phyloP scores from a whole-genome alignment of 495 filamentous ascomycete species.

The Penicillium pancosmium region DNA sequence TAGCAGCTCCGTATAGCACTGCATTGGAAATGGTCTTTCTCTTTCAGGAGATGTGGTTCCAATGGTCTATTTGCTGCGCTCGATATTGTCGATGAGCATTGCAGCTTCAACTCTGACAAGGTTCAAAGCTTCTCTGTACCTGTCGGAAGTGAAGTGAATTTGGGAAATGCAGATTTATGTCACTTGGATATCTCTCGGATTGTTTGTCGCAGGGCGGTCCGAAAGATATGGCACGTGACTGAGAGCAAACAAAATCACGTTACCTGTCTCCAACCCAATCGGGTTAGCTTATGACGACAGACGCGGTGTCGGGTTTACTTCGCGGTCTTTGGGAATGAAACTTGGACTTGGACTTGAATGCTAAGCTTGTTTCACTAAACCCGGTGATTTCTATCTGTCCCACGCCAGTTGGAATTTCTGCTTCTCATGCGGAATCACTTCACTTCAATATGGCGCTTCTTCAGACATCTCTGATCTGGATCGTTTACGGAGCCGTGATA shows the following conservation, averaged over 20 bases:
- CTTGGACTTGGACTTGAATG: not conserved
- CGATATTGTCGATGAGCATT: slow-evolving; percentile 12
- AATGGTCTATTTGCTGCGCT: slow-evolving; percentile 21
- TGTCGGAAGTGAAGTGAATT: not conserved
- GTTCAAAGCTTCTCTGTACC: not conserved
- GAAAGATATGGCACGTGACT: not conserved
- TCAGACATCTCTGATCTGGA: slow-evolving; percentile 86
- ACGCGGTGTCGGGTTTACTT: slow-evolving; percentile 13
- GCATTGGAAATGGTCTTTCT: slow-evolving; percentile 47
- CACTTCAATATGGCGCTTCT: slow-evolving; percentile 64
- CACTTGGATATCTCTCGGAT: slow-evolving; percentile 1
- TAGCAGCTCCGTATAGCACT: slow-evolving; percentile 88
- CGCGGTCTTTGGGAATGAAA: not conserved
- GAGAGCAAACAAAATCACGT: slow-evolving; percentile 5
- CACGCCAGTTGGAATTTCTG: not conserved
- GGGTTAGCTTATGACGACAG: slow-evolving; percentile 24
- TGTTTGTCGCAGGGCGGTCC: not conserved
- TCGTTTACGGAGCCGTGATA: slow-evolving; percentile 82
- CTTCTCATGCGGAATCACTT: slow-evolving; percentile 16
- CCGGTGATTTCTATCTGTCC: not conserved
- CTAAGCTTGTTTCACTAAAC: not conserved
- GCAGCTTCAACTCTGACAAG: not conserved
- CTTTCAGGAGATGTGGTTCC: slow-evolving; percentile 12
- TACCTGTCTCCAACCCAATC: not conserved
- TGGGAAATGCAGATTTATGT: not conserved